Percentiles rank a stretch among this genome's conserved stretches.
These are phyloP conservation scores for Millerago galiae DNA, from an alignment of 805 yeast genomes.

Conservation along the genomic window DNA sequence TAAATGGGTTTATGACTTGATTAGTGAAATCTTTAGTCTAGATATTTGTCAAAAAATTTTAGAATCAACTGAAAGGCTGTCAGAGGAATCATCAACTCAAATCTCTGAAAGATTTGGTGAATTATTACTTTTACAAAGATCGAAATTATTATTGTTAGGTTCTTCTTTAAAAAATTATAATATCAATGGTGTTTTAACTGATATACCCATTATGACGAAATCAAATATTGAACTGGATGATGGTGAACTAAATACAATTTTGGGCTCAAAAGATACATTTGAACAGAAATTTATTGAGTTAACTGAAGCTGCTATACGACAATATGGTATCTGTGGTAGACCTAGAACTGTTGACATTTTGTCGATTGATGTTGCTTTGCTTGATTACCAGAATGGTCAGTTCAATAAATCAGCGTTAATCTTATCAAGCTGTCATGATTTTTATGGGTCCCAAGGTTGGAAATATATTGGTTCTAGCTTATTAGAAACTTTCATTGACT, in stretches of 20 bases:
- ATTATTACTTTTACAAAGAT: constrained; percentile 40
- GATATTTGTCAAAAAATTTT: constrained; percentile 13
- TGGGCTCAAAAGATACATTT: constrained; percentile 31
- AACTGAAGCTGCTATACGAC: constrained; percentile 51
- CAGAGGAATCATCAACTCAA: constrained; percentile 20
- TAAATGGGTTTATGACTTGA: constrained; percentile 36
- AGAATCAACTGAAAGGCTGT: constrained; percentile 17
- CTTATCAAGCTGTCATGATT: constrained; percentile 61
- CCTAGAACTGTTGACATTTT: constrained; percentile 66
- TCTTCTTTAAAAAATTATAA: constrained; percentile 20
- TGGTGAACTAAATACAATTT: constrained; percentile 13
- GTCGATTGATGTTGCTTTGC: constrained; percentile 71
- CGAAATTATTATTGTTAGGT: constrained; percentile 33
- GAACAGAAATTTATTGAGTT: constrained; percentile 38
- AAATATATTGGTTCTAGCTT: constrained; percentile 58
- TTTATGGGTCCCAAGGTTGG: constrained; percentile 72
- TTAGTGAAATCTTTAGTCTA: constrained; percentile 34
- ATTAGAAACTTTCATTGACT: constrained; percentile 59
- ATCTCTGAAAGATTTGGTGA: constrained; percentile 41
- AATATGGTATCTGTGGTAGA: constrained; percentile 45
- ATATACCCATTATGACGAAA: constrained; percentile 1
- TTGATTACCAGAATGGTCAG: constrained; percentile 52
- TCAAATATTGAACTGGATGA: constrained; percentile 3
- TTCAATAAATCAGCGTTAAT: constrained; percentile 57
- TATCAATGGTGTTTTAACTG: constrained; percentile 27